Base-by-base conservation (phyloP, 129 eudicot genomes). In the Tagetes patula region DNA sequence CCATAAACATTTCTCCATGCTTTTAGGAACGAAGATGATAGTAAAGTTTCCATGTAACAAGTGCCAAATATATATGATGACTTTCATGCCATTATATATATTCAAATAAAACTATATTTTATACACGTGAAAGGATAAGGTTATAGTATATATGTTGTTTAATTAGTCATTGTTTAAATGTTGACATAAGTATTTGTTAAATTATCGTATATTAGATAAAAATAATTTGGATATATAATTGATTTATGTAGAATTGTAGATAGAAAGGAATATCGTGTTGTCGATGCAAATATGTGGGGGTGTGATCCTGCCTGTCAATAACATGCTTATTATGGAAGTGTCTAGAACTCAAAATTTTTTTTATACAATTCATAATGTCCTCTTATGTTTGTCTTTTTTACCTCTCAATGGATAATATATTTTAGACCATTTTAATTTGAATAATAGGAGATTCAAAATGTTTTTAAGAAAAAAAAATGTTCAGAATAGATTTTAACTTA, bases 271-370 rank as follows among this genome's bases (percentile, higher is more conserved):
- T 79, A 79, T 79, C 46, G 65, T 79, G 82, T 12, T 43, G 78
- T 71, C 74, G 68, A 54, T 72, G 55, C 78, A 36, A 20, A 72
- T 58, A 54, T 79, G 82, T 71, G 73, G 82, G 82, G 69, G 46
- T 79, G 78, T 69, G 41, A 79, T 79, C 78, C 78, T 72, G 63
- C 78, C 78, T 79, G 82, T 56, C 82, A 72, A 72, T 55, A 79
- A 72, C 82, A 65, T 79, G 82, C 78, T 79, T 65, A 14, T 0
- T 14, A 39, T 79, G 78, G 82, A 79, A 79, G 74, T 72, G 53
- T 79, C 82, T 79, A 72, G 74, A 79, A 53, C 32, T 46, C 36
- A 20, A 20, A 20, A 20, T 13, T 27, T 27, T 41, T 43, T 49
- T 33, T 12, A 32, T 32, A 40, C 40, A 13, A 13, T 36, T n/a